Evolutionary conservation across 352 stramenopile species (phyloP).

Genomic region (Globisporangium apiculatum): DNA sequence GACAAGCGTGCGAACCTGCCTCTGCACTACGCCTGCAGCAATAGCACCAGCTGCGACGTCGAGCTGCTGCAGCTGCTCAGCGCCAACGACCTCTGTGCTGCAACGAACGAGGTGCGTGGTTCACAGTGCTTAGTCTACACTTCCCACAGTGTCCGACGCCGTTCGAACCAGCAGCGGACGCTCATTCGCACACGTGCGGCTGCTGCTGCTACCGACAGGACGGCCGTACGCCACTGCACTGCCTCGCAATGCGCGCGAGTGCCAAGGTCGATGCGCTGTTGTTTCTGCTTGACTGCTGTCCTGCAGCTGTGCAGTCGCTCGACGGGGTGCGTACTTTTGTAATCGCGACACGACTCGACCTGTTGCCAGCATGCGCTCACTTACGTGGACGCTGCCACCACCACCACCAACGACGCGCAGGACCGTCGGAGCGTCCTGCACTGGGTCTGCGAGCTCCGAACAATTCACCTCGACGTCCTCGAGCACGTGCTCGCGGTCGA

Average conservation of each 20-base stretch:
- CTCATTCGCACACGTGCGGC: background rate
- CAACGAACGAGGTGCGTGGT: conserved; percentile 30
- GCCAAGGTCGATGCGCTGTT: conserved; percentile 27
- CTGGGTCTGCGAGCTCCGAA: conserved; percentile 36
- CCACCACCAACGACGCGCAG: conserved; percentile 9
- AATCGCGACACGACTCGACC: too few species aligned
- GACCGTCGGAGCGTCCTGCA: conserved; percentile 44
- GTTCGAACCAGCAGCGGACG: too few species aligned
- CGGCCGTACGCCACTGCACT: conserved; percentile 40
- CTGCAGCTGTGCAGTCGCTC: conserved; percentile 19
- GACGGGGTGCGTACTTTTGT: conserved; percentile 36
- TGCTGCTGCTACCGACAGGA: conserved; percentile 14
- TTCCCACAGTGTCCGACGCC: too few species aligned
- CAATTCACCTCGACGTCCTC: conserved; percentile 23
- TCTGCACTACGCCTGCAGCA: conserved; percentile 41
- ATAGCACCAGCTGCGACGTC: conserved; percentile 20
- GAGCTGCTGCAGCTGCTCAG: conserved; percentile 35
- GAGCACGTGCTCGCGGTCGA: conserved; percentile 9
- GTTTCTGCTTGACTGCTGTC: conserved; percentile 28
- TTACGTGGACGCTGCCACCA: too few species aligned
- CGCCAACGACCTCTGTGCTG: conserved; percentile 21
- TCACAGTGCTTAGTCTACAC: too few species aligned
- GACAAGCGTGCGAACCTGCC: conserved; percentile 38
- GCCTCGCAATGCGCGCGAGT: conserved; percentile 18
- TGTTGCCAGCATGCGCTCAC: too few species aligned